phyloP scores from a whole-genome alignment of 2,329 filamentous ascomycete genomes.

The Massarina eburnea region DNA sequence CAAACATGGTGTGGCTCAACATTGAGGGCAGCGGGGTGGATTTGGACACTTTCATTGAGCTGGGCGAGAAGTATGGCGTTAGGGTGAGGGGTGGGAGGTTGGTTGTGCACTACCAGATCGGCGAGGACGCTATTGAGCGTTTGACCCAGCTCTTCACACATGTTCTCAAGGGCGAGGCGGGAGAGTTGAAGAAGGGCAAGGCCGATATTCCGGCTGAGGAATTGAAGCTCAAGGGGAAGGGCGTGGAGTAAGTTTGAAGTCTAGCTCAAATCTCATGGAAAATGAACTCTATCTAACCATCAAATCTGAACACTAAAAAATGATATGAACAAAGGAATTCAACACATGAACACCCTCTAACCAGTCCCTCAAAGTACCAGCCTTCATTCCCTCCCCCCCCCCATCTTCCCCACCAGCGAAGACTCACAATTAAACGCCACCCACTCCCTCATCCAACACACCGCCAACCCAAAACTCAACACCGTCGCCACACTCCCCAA shows the following conservation, averaged over 20 bases:
- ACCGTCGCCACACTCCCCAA: too few species aligned
- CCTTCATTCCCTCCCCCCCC: too few species aligned
- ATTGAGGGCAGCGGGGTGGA: conserved; percentile 62
- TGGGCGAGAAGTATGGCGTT: conserved; percentile 61
- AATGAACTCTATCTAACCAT: too few species aligned
- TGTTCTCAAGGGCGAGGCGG: conserved; percentile 17
- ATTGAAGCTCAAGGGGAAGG: conserved; percentile 33
- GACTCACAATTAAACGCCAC: too few species aligned
- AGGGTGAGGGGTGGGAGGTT: conserved; percentile 60
- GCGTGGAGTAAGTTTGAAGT: conserved; percentile 22
- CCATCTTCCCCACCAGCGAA: too few species aligned
- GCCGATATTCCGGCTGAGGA: conserved; percentile 14
- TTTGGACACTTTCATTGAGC: conserved; percentile 55
- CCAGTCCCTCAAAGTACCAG: too few species aligned
- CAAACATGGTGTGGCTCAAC: conserved; percentile 92
- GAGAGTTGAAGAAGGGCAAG: conserved; percentile 12
- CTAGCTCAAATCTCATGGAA: too few species aligned
- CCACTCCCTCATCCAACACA: too few species aligned
- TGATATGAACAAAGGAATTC: too few species aligned
- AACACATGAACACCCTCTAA: too few species aligned
- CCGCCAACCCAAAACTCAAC: too few species aligned
- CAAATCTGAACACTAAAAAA: too few species aligned
- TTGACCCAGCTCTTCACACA: conserved; percentile 23
- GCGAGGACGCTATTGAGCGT: conserved; percentile 59
- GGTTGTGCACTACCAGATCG: conserved; percentile 74